Base-by-base conservation (phyloP, 2,329 filamentous ascomycete genomes). In the Sarocladium strictum region DNA sequence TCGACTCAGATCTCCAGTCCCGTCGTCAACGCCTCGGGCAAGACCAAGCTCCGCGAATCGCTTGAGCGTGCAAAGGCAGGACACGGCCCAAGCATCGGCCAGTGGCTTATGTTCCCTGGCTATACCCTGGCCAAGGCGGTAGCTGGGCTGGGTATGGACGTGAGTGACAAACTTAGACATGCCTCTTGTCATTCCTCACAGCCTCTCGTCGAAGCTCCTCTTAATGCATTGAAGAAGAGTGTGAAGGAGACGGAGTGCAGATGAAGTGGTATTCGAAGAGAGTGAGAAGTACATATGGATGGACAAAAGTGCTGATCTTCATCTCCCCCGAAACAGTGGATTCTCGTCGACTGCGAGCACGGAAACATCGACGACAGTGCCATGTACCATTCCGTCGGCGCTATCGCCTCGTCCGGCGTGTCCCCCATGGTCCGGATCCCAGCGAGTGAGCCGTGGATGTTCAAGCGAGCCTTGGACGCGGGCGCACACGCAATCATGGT, bases 301-400 rank as follows among this genome's bases (percentile, higher is more conserved):
- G 35, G 40, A 9, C 40, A 21, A 23, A 19, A 23, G 17, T 27
- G 26, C 37, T 49, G 43, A n/a, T 49, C 23, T 10, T 12, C 3
- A 10, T 27, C 17, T 49, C 6, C n/a, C 3, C 7, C n/a, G 23
- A 17, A 11, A 47, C 38, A 59, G 53, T 84, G 81, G 73, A 76
- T 86, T 3, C 72, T 84, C 62, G 76, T 75, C 53, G 74, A 73
- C 56, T 70, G 70, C 40, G 74, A 72, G 55, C 73, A 76, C 58
- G 73, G 73, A 14, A 72, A 68, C 56, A 69, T 74, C 54, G 68
- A 68, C 32, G 72, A 75, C 57, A 64, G 67, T 41, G 62, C 67
- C 9, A 74, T 74, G 73, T 67, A 76, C 61, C 74, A 75, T 58
- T 69, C 70, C 5, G 72, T 76, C 7, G 69, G 70, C n/a, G 75